These are phyloP conservation scores for Rhamnella rubrinervis DNA, from an alignment of 331 rosid species.

Conservation along the genomic window DNA sequence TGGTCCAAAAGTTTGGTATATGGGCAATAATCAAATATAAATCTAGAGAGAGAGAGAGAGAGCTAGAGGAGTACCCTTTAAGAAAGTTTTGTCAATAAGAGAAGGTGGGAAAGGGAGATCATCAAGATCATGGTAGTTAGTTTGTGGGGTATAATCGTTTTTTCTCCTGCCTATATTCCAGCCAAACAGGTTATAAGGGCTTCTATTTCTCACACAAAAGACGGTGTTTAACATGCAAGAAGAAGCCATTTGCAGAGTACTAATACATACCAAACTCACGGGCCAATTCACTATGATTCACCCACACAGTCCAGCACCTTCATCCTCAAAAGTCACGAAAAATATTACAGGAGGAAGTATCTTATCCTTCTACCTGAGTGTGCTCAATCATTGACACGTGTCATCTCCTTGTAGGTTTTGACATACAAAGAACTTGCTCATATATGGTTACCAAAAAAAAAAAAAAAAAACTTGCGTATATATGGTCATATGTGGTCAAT, in stretches of 20 bases:
- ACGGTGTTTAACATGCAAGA: slow-evolving; percentile 41
- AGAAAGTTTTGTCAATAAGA: slow-evolving; percentile 61
- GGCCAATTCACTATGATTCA: not conserved
- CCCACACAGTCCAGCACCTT: not conserved
- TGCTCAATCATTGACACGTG: slow-evolving; percentile 12
- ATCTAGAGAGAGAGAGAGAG: slow-evolving; percentile 14
- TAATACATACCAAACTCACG: not conserved
- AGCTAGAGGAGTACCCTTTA: slow-evolving; percentile 48
- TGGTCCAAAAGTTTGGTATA: not conserved
- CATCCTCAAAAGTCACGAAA: not conserved
- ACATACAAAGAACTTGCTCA: too few relatives aligned
- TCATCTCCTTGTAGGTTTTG: not conserved
- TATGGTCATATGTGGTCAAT: too few relatives aligned
- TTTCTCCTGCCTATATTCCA: slow-evolving; percentile 61
- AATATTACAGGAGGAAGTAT: not conserved
- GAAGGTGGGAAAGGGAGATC: slow-evolving; percentile 77
- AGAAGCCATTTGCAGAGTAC: slow-evolving; percentile 47
- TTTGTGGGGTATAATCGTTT: slow-evolving; percentile 41
- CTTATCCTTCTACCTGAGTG: slow-evolving; percentile 13
- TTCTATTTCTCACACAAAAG: slow-evolving; percentile 35
- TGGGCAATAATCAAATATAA: not conserved
- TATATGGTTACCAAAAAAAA: too few relatives aligned
- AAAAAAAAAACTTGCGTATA: too few relatives aligned
- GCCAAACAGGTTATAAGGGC: slow-evolving; percentile 57
- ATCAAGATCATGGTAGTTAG: slow-evolving; percentile 63